Conservation (phyloP, 2,329 filamentous ascomycete species). For the Diaporthe longicolla region DNA sequence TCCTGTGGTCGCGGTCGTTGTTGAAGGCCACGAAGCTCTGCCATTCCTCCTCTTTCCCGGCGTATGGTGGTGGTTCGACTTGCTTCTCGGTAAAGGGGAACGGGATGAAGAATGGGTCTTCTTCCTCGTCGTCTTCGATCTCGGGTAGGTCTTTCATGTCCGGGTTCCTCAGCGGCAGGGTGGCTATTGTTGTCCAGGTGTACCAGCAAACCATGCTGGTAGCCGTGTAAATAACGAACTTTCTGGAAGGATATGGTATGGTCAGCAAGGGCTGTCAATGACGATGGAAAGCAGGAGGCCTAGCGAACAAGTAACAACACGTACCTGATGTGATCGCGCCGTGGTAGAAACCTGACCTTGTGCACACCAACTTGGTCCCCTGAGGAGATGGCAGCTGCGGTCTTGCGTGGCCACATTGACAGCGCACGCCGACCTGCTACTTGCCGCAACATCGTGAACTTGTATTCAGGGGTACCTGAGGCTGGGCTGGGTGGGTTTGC, state of each 20-base stretch:
- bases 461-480: neutral
- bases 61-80: conserved; percentile 65
- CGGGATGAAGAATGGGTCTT: conserved; percentile 69
- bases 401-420: conserved; percentile 34
- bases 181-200: conserved; percentile 61
- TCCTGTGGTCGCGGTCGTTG: conserved; percentile 63
- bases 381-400: conserved; percentile 23
- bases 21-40: conserved; percentile 71
- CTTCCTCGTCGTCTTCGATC: conserved; percentile 57
- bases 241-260: conserved; percentile 2
- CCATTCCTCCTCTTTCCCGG: conserved; percentile 74
- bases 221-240: conserved; percentile 43
- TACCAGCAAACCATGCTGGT: conserved; percentile 56
- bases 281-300: neutral
- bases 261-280: neutral
- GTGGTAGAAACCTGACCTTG: conserved; percentile 29
- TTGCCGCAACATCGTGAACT: conserved; percentile 36
- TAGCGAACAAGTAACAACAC: neutral
- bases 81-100: conserved; percentile 71
- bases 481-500: neutral
- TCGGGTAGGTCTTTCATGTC: conserved; percentile 57
- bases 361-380: conserved; percentile 35
- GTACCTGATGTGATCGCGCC: conserved; percentile 19
- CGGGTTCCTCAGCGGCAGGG: conserved; percentile 58
- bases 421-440: conserved; percentile 34